Conservation (phyloP, 1,284 basidiomycete genomes). For the Phenoliferia sp. region DNA sequence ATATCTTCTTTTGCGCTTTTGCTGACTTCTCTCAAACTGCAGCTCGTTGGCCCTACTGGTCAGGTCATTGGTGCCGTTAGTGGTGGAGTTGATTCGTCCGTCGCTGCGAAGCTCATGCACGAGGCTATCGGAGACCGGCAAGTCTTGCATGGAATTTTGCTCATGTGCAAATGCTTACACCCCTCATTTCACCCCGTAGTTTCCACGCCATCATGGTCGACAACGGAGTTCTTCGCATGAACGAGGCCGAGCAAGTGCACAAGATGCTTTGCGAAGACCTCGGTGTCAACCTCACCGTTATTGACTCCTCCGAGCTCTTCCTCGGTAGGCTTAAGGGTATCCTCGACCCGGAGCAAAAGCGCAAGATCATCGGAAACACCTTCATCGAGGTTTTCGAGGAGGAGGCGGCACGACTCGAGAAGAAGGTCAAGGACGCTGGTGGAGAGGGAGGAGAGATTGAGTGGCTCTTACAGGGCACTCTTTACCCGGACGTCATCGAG, state of each 20-base stretch:
- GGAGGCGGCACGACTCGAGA: slow-evolving; percentile 86
- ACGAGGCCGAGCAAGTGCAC: slow-evolving; percentile 91
- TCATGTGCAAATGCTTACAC: background rate
- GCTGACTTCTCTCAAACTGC: too few relatives aligned
- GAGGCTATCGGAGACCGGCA: slow-evolving; percentile 96
- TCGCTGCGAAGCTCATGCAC: slow-evolving; percentile 99
- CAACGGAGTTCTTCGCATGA: slow-evolving; percentile 89
- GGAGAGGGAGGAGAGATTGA: slow-evolving; percentile 71
- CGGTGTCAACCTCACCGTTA: slow-evolving; percentile 92
- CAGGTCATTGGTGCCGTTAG: slow-evolving; percentile 97
- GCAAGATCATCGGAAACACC: slow-evolving; percentile 98
- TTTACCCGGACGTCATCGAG: slow-evolving; percentile 99
- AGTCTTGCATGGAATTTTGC: slow-evolving; percentile 28
- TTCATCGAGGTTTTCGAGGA: slow-evolving; percentile 98
- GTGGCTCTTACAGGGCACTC: slow-evolving; percentile 95
- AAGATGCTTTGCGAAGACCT: slow-evolving; percentile 90
- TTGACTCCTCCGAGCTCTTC: slow-evolving; percentile 93
- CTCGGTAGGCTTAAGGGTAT: slow-evolving; percentile 81
- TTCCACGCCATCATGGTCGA: slow-evolving; percentile 99
- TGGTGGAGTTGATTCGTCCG: slow-evolving; percentile 95
- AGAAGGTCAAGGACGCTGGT: slow-evolving; percentile 58
- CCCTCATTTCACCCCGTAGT: slow-evolving; percentile 49
- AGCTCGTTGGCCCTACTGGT: slow-evolving; percentile 85
- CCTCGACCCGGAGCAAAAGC: slow-evolving; percentile 94
- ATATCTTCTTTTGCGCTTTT: background rate